Conservation (phyloP, 2,329 filamentous ascomycete species). For the Ophiocordyceps camponoti-floridani region DNA sequence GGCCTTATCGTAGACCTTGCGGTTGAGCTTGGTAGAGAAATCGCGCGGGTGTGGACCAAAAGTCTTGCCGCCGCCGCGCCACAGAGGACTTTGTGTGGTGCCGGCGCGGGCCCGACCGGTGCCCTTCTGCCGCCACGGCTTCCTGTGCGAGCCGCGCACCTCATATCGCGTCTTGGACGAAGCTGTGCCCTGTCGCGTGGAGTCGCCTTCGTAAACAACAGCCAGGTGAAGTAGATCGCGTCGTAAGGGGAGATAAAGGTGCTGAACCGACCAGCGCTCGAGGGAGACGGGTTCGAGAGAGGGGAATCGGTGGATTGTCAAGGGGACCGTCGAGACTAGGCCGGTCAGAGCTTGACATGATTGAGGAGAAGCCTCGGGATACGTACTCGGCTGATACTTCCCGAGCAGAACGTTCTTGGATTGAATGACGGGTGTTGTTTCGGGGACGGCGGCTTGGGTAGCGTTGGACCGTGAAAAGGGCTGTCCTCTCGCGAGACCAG, state of each 20-base stretch:
- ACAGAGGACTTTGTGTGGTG: conserved; percentile 62
- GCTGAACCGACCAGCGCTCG: conserved; percentile 60
- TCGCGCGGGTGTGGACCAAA: conserved; percentile 87
- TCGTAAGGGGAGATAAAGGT: conserved; percentile 74
- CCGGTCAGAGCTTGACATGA: neutral
- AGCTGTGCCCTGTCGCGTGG: conserved; percentile 72
- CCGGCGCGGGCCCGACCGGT: conserved; percentile 64
- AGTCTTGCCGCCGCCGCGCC: conserved; percentile 69
- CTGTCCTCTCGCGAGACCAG: conserved; percentile 13
- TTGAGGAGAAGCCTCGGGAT: neutral
- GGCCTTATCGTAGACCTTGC: conserved; percentile 87
- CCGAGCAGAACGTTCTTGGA: conserved; percentile 13
- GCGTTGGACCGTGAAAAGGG: conserved; percentile 37
- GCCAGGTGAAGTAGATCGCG: conserved; percentile 86
- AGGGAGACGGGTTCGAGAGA: conserved; percentile 68
- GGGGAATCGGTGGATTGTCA: conserved; percentile 84
- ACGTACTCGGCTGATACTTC: conserved; percentile 25
- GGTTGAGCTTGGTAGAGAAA: conserved; percentile 67
- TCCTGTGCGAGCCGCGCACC: conserved; percentile 66
- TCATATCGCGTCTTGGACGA: conserved; percentile 66
- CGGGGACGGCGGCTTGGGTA: conserved; percentile 26
- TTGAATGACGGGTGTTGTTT: conserved; percentile 8
- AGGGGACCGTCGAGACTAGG: conserved; percentile 47
- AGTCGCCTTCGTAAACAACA: conserved; percentile 82
- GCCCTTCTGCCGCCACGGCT: conserved; percentile 78